Evolutionary conservation across 305 asterid species (phyloP).

Genomic region (Fraxinus xanthoxyloides): DNA sequence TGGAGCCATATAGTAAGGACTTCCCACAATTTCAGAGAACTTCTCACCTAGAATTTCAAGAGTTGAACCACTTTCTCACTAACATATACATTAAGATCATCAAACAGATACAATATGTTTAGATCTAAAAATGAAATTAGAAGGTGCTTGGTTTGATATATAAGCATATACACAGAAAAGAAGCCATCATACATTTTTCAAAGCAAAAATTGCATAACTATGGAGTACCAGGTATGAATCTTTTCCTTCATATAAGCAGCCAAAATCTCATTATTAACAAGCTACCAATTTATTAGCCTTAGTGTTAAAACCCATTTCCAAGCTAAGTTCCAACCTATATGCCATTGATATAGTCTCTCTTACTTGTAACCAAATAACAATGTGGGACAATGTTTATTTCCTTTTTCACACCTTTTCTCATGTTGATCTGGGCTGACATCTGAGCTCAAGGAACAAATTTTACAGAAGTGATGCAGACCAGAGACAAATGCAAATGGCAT

Average conservation of each 20-base stretch:
- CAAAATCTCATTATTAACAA: neutral
- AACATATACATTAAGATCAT: neutral
- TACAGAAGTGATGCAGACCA: neutral
- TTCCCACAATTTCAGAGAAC: neutral
- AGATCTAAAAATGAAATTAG: neutral
- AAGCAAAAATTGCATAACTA: neutral
- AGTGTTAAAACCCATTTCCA: neutral
- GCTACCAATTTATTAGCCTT: neutral
- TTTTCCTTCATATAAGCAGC: neutral
- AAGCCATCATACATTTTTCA: neutral
- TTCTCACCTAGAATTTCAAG: neutral
- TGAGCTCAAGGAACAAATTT: neutral
- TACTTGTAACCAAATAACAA: neutral
- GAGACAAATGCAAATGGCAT: neutral
- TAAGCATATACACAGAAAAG: neutral
- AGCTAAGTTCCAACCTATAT: neutral
- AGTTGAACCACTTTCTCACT: neutral
- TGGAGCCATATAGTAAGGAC: neutral
- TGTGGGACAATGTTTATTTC: neutral
- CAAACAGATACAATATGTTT: neutral
- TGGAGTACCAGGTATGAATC: neutral
- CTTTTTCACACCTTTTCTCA: neutral
- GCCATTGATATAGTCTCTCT: neutral
- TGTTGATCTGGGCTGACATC: neutral
- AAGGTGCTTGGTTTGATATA: neutral